Evolutionary conservation across 2,329 filamentous ascomycete species (phyloP), one percentile per base, ranked within the genome.

Genomic region (Aspergillus brunneoviolaceus): DNA sequence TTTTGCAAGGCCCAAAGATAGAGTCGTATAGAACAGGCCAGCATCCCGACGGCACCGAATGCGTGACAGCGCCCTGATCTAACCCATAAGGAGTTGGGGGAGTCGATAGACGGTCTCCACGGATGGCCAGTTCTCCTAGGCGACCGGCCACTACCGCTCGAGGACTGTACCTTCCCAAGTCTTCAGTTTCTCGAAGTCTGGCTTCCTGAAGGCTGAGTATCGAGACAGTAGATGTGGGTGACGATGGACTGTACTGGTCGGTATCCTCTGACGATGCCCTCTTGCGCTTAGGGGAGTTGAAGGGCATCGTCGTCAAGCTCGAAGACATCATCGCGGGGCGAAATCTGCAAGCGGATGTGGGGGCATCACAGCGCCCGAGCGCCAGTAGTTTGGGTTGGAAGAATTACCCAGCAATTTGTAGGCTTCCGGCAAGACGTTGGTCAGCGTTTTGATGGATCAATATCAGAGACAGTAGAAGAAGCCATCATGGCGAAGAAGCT

Each of bases 81-180:
- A 59, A 55, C 42, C 49, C 50, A 59, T 61, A 64, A 50, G 60
- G 62, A 39, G 54, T 47, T 55, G 61, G 60, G 19, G 64, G 53
- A 49, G 65, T 66, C n/a, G 63, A 59, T 14, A 63, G 25, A 53
- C 60, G 62, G 50, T 75, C 72, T 53, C 70, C 73, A 35, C 72
- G 70, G 58, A 80, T 72, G 50, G 77, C 76, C 57, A 80, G 67
- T 55, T 76, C 69, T 51, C 73, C 73, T 51, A 80, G 70, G 57
- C 72, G 72, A 58, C 76, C 73, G 56, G 75, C 75, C 48, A 79
- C 76, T 23, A 67, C 68, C 29, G 74, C 71, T 56, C 73, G 73
- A 56, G 77, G 77, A 60, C 78, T 77, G 61, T 73, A 68, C 55
- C 71, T 66, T 47, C 70, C 73, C 47, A 66, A 61, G 53, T 72